phyloP scores from a whole-genome alignment of 1,139 yeast genomes.

The Pichia sp. region DNA sequence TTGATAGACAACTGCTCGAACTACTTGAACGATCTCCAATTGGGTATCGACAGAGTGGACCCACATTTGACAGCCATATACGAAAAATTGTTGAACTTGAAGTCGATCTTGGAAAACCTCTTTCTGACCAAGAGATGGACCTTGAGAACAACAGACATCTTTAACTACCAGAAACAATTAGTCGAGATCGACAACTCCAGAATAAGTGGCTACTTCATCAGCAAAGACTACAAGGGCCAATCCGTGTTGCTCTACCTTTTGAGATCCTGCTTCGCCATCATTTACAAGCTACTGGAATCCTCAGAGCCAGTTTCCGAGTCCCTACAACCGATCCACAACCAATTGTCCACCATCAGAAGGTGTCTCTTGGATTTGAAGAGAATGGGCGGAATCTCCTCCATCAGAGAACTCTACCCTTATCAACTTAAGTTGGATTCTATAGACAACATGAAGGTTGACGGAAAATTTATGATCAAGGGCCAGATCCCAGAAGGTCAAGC shows the following conservation, averaged over 20 bases:
- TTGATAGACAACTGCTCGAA: conserved; percentile 78
- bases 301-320: conserved; percentile 95
- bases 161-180: conserved; percentile 69
- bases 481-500: conserved; percentile 98
- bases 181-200: conserved; percentile 70
- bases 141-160: conserved; percentile 87
- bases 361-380: conserved; percentile 85
- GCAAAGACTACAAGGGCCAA: conserved; percentile 46
- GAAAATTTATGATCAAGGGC: conserved; percentile 82
- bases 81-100: conserved; percentile 54
- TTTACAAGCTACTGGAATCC: conserved; percentile 82
- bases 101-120: conserved; percentile 71
- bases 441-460: conserved; percentile 82
- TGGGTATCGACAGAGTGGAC: conserved; percentile 49
- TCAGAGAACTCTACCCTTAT: conserved; percentile 88
- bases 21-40: conserved; percentile 62
- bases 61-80: conserved; percentile 47
- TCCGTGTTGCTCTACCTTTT: conserved; percentile 69
- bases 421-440: conserved; percentile 89
- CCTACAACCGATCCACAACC: conserved; percentile 87
- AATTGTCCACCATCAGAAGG: conserved; percentile 81
- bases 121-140: conserved; percentile 95
- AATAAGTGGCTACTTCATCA: conserved; percentile 51
- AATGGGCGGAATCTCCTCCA: conserved; percentile 83
- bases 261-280: conserved; percentile 84